These are phyloP conservation scores for Salinomyces thailandicus DNA, from an alignment of 2,329 filamentous ascomycete genomes.

Conservation along the genomic window DNA sequence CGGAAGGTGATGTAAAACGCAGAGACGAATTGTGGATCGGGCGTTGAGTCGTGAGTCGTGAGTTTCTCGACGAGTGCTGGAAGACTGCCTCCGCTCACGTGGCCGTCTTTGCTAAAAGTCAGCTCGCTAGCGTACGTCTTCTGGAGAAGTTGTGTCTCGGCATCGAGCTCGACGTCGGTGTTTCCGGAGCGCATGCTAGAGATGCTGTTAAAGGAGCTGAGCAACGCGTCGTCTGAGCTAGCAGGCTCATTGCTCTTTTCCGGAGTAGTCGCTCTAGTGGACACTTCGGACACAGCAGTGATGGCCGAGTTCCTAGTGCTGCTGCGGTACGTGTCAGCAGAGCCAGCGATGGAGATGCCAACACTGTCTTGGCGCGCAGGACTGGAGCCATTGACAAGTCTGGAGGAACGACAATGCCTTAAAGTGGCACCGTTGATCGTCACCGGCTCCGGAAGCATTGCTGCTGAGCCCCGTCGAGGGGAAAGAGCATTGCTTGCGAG, in stretches of 20 bases:
- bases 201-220: conserved; percentile 54
- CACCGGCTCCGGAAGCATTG: conserved; percentile 7
- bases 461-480: conserved; percentile 4
- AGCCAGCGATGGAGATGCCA: conserved; percentile 65
- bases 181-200: conserved; percentile 52
- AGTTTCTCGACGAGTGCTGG: conserved; percentile 87
- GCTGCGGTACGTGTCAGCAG: conserved; percentile 67
- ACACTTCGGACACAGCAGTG: conserved; percentile 69
- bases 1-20: conserved; percentile 96
- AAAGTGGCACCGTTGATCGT: conserved; percentile 8
- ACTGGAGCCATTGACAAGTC: conserved; percentile 6
- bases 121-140: conserved; percentile 88
- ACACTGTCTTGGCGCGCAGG: conserved; percentile 51
- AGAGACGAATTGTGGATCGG: conserved; percentile 82
- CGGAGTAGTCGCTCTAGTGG: conserved; percentile 80
- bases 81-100: conserved; percentile 85
- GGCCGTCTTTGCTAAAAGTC: conserved; percentile 85
- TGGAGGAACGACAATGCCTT: conserved; percentile 7
- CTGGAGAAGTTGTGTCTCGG: conserved; percentile 75
- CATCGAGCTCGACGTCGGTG: conserved; percentile 68
- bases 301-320: conserved; percentile 64
- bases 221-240: conserved; percentile 43
- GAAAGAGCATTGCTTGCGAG: not conserved
- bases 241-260: conserved; percentile 46
- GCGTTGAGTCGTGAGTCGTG: conserved; percentile 84